phyloP scores from a whole-genome alignment of 768 basidiomycete species.

The Hericium coralloides region DNA sequence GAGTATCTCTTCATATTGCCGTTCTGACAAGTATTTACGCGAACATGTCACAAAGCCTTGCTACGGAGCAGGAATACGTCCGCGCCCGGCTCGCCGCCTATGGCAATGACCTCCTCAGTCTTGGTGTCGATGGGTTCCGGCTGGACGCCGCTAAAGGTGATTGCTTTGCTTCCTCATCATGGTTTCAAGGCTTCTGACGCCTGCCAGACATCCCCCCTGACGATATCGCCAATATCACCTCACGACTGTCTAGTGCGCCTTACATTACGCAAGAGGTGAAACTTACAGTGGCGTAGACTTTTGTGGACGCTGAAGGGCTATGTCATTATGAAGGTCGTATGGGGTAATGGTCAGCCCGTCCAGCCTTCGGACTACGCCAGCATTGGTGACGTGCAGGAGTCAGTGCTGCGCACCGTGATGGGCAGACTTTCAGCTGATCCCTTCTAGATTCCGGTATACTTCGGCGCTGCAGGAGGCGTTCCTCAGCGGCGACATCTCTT shows the following conservation, averaged over 20 bases:
- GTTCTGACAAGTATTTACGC: not conserved
- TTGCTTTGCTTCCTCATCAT: conserved; percentile 3
- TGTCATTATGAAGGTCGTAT: conserved; percentile 17
- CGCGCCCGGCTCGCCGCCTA: conserved; percentile 44
- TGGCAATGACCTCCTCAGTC: conserved; percentile 48
- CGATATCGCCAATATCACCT: conserved; percentile 47
- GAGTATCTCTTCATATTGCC: conserved; percentile 3
- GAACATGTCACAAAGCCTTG: conserved; percentile 31
- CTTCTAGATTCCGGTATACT: conserved; percentile 47
- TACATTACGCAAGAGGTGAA: conserved; percentile 57
- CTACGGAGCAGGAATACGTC: conserved; percentile 54
- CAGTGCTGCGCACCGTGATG: conserved; percentile 1
- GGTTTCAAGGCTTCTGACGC: not conserved
- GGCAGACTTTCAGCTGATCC: not conserved
- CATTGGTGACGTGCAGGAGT: conserved; percentile 58
- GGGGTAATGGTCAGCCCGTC: conserved; percentile 40
- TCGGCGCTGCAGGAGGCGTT: conserved; percentile 43
- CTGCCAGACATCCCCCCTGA: conserved; percentile 40
- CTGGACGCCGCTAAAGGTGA: conserved; percentile 60
- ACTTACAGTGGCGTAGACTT: not conserved
- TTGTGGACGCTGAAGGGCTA: not conserved
- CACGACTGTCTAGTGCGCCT: conserved; percentile 30
- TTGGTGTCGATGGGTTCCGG: conserved; percentile 55
- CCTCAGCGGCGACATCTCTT: conserved; percentile 38
- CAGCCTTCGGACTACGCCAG: conserved; percentile 47